Evolutionary conservation across 805 yeast species (phyloP), one percentile per base, ranked within the genome.

Genomic region (Candida wancherniae): DNA sequence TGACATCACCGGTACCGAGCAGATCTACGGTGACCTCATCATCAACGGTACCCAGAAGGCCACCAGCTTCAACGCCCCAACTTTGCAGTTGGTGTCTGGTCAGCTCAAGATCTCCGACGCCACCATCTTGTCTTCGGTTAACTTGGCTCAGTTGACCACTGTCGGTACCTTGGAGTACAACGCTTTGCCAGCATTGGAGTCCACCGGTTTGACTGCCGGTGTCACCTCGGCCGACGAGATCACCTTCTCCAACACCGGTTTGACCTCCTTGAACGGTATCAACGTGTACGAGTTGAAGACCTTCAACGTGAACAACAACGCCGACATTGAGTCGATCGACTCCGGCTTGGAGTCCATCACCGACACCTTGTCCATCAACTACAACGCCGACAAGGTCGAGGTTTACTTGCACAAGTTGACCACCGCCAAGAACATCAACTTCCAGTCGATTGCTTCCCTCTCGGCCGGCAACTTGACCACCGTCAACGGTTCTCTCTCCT

Each of bases 221-320:
- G 75, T 92, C 53, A 71, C 84, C 50, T 69, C 78, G 48, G 88
- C 94, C 55, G 74, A 76, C 55, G 63, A 74, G 36, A 71, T 90
- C 48, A 57, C 67, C 57, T 73, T 84, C 51, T 74, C 90, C 31
- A 88, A 84, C 66, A 83, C 92, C 44, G 69, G 77, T 47, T 70
- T 84, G 56, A 70, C 70, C 52, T 63, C 80, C 29, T 73, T 84
- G 53, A 74, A 71, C 34, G 92, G 92, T 61, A 69, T 82, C 53
- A 58, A 63, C 45, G 74, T 72, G 30, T 61, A 49, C 51, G 35
- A 60, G 55, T 55, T 68, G 56, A 52, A 63, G 55, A 57, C 55
- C 30, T 80, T 80, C 67, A 71, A 90, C 70, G 75, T 92, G 53
- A 88, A 87, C 87, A 92, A 92, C 82, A 92, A 92, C 78, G 67